Conservation (phyloP, 2,329 filamentous ascomycete species). For the Aspergillus aculeatinus region DNA sequence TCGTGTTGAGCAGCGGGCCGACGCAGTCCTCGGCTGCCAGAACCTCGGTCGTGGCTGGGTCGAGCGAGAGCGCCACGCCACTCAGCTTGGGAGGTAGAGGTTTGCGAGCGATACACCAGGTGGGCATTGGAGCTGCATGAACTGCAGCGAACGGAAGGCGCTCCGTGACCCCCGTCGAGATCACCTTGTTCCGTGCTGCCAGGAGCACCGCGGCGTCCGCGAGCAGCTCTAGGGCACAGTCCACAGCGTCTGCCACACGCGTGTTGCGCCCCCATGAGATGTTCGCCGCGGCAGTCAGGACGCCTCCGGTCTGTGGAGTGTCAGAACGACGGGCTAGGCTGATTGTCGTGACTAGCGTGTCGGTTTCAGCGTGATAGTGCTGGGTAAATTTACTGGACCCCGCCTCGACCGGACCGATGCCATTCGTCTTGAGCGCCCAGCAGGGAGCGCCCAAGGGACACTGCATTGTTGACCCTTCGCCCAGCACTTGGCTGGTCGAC, state of each 20-base stretch:
- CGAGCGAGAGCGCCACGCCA: neutral
- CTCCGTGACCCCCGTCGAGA: neutral
- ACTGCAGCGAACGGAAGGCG: neutral
- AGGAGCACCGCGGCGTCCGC: neutral
- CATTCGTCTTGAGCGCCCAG: neutral
- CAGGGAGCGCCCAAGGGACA: neutral
- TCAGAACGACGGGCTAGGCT: neutral
- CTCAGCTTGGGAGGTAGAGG: neutral
- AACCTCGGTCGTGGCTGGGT: neutral
- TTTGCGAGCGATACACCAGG: neutral
- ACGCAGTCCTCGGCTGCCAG: neutral
- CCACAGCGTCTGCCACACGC: conserved; percentile 3
- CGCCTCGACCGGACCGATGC: neutral
- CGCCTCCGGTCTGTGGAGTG: neutral
- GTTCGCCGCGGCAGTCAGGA: neutral
- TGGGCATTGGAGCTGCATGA: neutral
- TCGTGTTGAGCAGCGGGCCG: neutral
- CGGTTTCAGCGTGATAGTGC: neutral
- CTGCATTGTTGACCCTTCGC: neutral
- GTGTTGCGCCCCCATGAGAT: neutral
- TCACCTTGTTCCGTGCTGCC: neutral
- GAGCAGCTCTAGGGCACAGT: neutral
- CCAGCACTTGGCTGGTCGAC: neutral
- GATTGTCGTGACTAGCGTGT: neutral
- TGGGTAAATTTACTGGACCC: neutral